Conservation (phyloP, 768 basidiomycete genomes). For the Zangia roseola region DNA sequence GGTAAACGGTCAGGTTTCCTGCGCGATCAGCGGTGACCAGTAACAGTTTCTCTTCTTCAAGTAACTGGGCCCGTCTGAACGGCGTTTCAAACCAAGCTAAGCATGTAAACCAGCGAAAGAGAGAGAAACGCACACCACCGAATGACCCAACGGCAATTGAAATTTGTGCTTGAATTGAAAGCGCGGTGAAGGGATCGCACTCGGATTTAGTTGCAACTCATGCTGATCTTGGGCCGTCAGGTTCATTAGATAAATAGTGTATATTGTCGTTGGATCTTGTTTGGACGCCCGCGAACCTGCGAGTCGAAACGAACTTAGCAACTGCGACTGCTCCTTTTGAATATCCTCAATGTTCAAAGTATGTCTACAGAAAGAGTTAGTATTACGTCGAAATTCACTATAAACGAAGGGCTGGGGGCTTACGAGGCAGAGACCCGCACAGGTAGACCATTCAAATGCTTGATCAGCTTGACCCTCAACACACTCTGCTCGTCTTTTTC, state of each 20-base stretch:
- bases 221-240: constrained; percentile 30
- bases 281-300: constrained; percentile 6
- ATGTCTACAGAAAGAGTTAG: constrained; percentile 8
- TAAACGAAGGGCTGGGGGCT: too few relatives aligned
- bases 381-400: too few relatives aligned
- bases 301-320: constrained; percentile 7
- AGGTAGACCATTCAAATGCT: constrained; percentile 16
- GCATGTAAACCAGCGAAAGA: too few relatives aligned
- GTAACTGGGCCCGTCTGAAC: constrained; percentile 38
- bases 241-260: constrained; percentile 28
- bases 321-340: background rate
- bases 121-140: constrained; percentile 17
- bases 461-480: constrained; percentile 20
- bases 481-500: constrained; percentile 8
- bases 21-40: constrained; percentile 38
- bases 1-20: constrained; percentile 38
- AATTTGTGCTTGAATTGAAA: constrained; percentile 19
- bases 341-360: constrained; percentile 9
- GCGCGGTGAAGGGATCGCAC: constrained; percentile 21
- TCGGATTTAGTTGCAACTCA: constrained; percentile 24
- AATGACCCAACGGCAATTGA: constrained; percentile 18
- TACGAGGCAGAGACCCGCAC: too few relatives aligned
- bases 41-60: constrained; percentile 41
- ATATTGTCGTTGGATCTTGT: constrained; percentile 14
- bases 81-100: background rate